Base-by-base conservation (phyloP, 2,329 filamentous ascomycete genomes). In the Emericellopsis atlantica region DNA sequence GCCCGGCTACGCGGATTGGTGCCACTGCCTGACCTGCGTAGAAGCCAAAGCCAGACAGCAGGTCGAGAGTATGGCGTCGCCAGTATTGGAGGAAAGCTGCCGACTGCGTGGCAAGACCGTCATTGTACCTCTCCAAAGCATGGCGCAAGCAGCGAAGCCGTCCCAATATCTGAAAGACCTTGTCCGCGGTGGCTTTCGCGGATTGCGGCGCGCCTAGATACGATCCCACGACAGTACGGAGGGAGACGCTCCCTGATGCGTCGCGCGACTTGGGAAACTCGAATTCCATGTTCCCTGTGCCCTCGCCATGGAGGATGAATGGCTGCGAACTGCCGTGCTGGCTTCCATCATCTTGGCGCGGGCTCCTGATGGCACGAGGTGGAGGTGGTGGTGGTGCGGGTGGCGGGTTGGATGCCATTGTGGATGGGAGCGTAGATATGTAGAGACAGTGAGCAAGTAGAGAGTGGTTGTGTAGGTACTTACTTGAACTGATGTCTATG, bases 11-110 rank as follows among this genome's bases (percentile, higher is more conserved):
- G 26, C 12, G 23, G 14, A 37, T 32, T 6, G 24, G 24, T 2
- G 34, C 21, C 32, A 7, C 26, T 15, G 12, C 40, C 7, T 24
- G 34, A 1, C 29, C 40, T 4, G 29, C 10, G 26, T 22, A 21
- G 29, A 32, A 41, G n/a, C 40, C 40, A 33, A 41, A 41, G 23
- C 40, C 40, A 16, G 40, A 41, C 15, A 41, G 40, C 9, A 41
- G 24, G 32, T 41, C 16, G 12, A 41, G 11, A 9, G 40, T 37
- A 15, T 37, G 35, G 4, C 29, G 40, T 12, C 40, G 40, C 40
- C 40, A 41, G 18, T 41, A 41, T n/a, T 23, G 35, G 15, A 23
- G n/a, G 16, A 41, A 41, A 6, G 14, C 40, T 11, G 34, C 14
- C 9, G 40, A 41, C 14, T 16, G 11, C 7, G 14, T 29, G 5